Percentiles rank a stretch among this genome's conserved stretches.
Evolutionary conservation across 495 filamentous ascomycete species (phyloP).

Genomic region (Penicillium pulvis): DNA sequence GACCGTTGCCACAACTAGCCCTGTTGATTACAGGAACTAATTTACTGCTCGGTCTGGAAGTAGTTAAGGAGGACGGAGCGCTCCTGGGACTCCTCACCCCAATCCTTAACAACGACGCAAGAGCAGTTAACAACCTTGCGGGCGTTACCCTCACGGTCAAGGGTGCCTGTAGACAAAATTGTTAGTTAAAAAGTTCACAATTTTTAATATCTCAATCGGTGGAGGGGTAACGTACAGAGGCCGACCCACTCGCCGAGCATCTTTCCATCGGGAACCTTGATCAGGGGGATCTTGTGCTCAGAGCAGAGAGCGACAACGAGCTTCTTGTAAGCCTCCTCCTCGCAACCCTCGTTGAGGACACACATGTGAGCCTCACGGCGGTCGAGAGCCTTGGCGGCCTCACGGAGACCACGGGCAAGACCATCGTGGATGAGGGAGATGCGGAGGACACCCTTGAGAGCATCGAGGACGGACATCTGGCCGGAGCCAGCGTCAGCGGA

Average conservation of each 20-base stretch:
- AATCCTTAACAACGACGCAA: slow-evolving; percentile 97
- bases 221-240: slow-evolving; percentile 73
- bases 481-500: slow-evolving; percentile 79
- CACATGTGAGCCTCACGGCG: slow-evolving; percentile 99
- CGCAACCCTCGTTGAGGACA: slow-evolving; percentile 97
- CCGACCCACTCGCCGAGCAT: slow-evolving; percentile 99
- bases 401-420: slow-evolving; percentile 94
- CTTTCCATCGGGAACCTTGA: slow-evolving; percentile 99
- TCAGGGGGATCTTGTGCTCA: slow-evolving; percentile 98
- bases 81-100: slow-evolving; percentile 99
- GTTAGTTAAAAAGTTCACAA: slow-evolving; percentile 21
- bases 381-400: slow-evolving; percentile 97
- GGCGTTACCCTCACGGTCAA: slow-evolving; percentile 98
- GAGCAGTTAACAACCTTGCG: slow-evolving; percentile 99
- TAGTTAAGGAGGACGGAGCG: slow-evolving; percentile 97
- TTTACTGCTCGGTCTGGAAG: slow-evolving; percentile 89
- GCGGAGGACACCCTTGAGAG: slow-evolving; percentile 95
- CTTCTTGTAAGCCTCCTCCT: slow-evolving; percentile 99
- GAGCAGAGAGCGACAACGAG: slow-evolving; percentile 95
- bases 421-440: slow-evolving; percentile 99
- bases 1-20: slow-evolving; percentile 14
- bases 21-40: slow-evolving; percentile 13
- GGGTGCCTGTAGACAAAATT: slow-evolving; percentile 64
- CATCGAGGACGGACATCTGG: slow-evolving; percentile 97
- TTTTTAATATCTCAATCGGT: too few species aligned